These are phyloP conservation scores for Mycocalia duriaeana DNA, from an alignment of 1,284 basidiomycete genomes.

Conservation along the genomic window DNA sequence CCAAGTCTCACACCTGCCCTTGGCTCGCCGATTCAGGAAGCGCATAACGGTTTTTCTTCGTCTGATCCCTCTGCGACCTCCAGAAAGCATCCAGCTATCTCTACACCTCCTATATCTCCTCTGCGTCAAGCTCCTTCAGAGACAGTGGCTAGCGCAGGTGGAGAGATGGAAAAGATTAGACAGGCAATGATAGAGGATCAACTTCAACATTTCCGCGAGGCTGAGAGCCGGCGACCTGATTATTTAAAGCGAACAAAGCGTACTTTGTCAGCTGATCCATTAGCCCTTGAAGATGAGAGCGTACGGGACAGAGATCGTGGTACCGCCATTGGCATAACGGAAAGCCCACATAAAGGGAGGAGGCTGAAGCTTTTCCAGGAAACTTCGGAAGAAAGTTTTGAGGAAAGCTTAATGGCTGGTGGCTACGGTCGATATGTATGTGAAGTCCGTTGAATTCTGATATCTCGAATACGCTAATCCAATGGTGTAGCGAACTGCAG, in stretches of 20 bases:
- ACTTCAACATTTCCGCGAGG: conserved; percentile 41
- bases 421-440: conserved; percentile 70
- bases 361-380: conserved; percentile 70
- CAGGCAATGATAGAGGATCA: conserved; percentile 45
- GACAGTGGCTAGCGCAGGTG: conserved; percentile 27
- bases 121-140: conserved; percentile 8
- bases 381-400: conserved; percentile 77
- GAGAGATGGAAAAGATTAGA: conserved; percentile 57
- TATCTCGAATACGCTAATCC: conserved; percentile 2
- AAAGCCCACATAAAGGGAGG: conserved; percentile 65
- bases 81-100: conserved; percentile 10
- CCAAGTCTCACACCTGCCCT: conserved; percentile 17
- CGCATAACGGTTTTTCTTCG: conserved; percentile 30
- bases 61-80: conserved; percentile 6
- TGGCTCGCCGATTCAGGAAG: conserved; percentile 20
- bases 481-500: conserved; percentile 37
- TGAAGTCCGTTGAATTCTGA: conserved; percentile 9
- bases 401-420: conserved; percentile 73
- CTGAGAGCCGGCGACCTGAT: conserved; percentile 61
- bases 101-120: conserved; percentile 26
- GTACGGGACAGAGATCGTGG: conserved; percentile 23
- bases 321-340: conserved; percentile 51
- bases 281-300: conserved; percentile 23
- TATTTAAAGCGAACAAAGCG: conserved; percentile 60
- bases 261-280: conserved; percentile 31